Evolutionary conservation across 1,284 basidiomycete genomes (phyloP), one percentile per base, ranked within the genome.

Genomic region (Prillingera fragicola): DNA sequence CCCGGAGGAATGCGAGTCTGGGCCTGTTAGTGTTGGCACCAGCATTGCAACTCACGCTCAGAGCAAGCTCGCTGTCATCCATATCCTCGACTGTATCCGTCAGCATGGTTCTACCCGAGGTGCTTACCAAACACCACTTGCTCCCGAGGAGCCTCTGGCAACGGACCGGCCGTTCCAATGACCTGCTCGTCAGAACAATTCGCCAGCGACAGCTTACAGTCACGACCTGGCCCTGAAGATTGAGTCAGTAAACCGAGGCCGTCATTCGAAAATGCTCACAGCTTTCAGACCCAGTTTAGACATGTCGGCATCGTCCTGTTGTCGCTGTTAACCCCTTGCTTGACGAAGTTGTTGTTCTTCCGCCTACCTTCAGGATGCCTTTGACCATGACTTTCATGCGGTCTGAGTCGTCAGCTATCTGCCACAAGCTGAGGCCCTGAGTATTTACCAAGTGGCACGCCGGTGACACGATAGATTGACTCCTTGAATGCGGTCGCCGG

Each of bases 311-410:
- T 94, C 86, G 61, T 95, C 89, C 85, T 90, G 43, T 3, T 12
- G 31, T 38, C 26, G 10, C 15, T 34, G 33, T 43, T 36, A 9
- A 26, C 31, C n/a, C n/a, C n/a, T n/a, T n/a, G n/a, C n/a, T n/a
- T n/a, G n/a, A n/a, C n/a, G n/a, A n/a, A n/a, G n/a, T n/a, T n/a
- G n/a, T n/a, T n/a, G n/a, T n/a, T n/a, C n/a, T n/a, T n/a, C n/a
- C 24, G 35, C 54, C 23, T 15, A 71, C 64, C 49, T 67, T 58
- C 37, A 60, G 54, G 12, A 68, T 78, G n/a, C 87, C 87, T 68
- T 95, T 96, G 67, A 94, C 78, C 86, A 96, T 92, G 54, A 97
- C 85, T 72, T 96, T 98, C 85, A 95, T 92, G 38, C 91, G 78
- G 60, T 92, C 89, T 38, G 80, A n/a, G n/a, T n/a, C n/a, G n/a